A percentile compares a stretch with the other conserved stretches of the same genome.
phyloP scores from a whole-genome alignment of 352 stramenopile genomes.

The Globisporangium camurandrum region DNA sequence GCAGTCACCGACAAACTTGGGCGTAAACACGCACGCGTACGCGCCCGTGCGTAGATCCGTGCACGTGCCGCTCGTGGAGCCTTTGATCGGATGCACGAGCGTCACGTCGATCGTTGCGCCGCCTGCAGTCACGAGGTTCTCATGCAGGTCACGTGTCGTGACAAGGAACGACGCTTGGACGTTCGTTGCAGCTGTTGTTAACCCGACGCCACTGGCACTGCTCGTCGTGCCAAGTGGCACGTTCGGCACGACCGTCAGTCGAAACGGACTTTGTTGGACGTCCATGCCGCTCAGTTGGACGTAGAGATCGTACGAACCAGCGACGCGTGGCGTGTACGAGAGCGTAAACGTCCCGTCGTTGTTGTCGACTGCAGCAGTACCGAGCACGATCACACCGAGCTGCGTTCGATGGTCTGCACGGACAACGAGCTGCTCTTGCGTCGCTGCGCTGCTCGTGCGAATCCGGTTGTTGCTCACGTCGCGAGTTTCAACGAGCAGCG shows the following conservation, averaged over 20 bases:
- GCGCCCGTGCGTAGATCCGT: constrained; percentile 42
- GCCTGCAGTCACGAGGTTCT: constrained; percentile 39
- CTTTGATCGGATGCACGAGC: constrained; percentile 27
- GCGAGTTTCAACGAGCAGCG: constrained; percentile 31
- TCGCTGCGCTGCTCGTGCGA: constrained; percentile 18
- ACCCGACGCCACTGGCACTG: constrained; percentile 25
- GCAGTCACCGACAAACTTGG: constrained; percentile 29
- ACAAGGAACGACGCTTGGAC: constrained; percentile 54
- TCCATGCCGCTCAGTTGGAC: constrained; percentile 29
- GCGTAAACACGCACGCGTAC: constrained; percentile 56
- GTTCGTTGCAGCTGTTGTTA: constrained; percentile 36
- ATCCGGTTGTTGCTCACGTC: constrained; percentile 60
- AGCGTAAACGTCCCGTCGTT: constrained; percentile 40
- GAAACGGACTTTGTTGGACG: constrained; percentile 59
- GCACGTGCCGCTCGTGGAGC: constrained; percentile 33
- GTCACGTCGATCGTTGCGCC: constrained; percentile 29
- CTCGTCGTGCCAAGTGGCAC: constrained; percentile 31
- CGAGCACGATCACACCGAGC: constrained; percentile 20
- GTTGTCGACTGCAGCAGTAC: constrained; percentile 31
- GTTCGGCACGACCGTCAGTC: constrained; percentile 40
- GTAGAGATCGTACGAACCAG: constrained; percentile 37
- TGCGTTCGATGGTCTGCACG: constrained; percentile 30
- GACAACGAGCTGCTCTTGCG: constrained; percentile 22
- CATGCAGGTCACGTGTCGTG: constrained; percentile 41
- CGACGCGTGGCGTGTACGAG: constrained; percentile 34